Conservation (phyloP, 2,329 filamentous ascomycete species). For the Chaetoscypha palmicola region DNA sequence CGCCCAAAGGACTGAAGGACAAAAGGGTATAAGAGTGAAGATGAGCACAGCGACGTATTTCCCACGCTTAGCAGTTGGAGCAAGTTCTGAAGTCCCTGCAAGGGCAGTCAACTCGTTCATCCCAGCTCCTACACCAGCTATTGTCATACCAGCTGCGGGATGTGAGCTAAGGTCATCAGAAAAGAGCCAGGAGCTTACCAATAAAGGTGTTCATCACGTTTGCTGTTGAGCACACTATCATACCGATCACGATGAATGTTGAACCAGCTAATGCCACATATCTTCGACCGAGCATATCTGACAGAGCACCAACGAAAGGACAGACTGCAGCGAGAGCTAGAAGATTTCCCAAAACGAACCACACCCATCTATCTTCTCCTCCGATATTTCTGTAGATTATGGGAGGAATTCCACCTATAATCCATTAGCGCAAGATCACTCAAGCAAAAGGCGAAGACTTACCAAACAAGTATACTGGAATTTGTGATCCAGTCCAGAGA, state of each 20-base stretch:
- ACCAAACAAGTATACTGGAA: conserved; percentile 48
- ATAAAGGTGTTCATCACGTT: conserved; percentile 55
- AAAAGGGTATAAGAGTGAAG: conserved; percentile 55
- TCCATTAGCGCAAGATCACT: neutral
- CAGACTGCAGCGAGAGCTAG: conserved; percentile 50
- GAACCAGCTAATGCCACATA: conserved; percentile 51
- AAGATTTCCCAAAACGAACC: conserved; percentile 40
- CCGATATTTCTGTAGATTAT: conserved; percentile 53
- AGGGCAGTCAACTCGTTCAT: conserved; percentile 63
- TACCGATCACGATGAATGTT: conserved; percentile 47
- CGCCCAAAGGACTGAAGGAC: conserved; percentile 52
- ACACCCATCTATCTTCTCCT: conserved; percentile 37
- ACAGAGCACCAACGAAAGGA: conserved; percentile 59
- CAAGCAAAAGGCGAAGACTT: too few species aligned
- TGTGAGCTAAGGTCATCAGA: conserved; percentile 1
- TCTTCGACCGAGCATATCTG: conserved; percentile 55
- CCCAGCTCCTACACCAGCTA: conserved; percentile 59
- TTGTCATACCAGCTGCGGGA: conserved; percentile 38
- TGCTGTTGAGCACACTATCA: conserved; percentile 52
- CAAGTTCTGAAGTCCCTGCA: conserved; percentile 61
- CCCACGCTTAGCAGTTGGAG: conserved; percentile 54
- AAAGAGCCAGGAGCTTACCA: conserved; percentile 34
- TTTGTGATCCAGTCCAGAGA: conserved; percentile 54
- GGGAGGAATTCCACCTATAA: conserved; percentile 38
- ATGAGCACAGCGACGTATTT: conserved; percentile 54